Conservation (phyloP, 208 protist species). For the Leishmania turanica region DNA sequence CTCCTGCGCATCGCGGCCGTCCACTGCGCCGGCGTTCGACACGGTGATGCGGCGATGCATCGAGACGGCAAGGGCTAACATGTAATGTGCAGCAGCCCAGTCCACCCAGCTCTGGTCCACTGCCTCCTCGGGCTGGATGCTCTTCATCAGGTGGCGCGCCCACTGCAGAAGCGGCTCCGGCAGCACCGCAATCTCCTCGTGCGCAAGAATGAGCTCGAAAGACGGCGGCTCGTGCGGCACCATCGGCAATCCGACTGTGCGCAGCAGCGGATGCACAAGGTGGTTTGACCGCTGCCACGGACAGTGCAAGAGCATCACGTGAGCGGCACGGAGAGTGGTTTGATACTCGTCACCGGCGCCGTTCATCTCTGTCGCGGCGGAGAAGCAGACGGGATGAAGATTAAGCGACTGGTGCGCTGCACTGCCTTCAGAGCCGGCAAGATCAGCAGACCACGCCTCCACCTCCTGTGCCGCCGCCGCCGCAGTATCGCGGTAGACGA, state of each 20-base stretch:
- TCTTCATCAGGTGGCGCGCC: slow-evolving; percentile 29
- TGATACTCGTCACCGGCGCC: neutral
- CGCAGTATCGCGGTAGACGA: slow-evolving; percentile 26
- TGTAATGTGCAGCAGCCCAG: slow-evolving; percentile 57
- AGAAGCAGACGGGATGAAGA: slow-evolving; percentile 24
- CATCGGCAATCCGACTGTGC: slow-evolving; percentile 20
- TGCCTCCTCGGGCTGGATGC: slow-evolving; percentile 26
- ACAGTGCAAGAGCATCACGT: slow-evolving; percentile 54
- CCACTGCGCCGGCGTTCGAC: slow-evolving; percentile 46
- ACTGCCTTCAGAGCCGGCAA: neutral
- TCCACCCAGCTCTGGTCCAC: slow-evolving; percentile 43
- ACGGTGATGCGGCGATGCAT: slow-evolving; percentile 65
- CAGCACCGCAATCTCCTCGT: slow-evolving; percentile 36
- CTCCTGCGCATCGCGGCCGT: slow-evolving; percentile 45
- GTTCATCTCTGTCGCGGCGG: neutral
- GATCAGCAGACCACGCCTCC: neutral
- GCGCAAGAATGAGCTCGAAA: slow-evolving; percentile 31
- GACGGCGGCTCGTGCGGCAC: slow-evolving; percentile 25
- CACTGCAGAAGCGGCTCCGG: slow-evolving; percentile 33
- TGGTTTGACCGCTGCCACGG: slow-evolving; percentile 46
- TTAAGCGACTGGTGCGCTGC: neutral
- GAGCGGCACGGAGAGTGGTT: slow-evolving; percentile 5
- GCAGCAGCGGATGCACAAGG: slow-evolving; percentile 57
- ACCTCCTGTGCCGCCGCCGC: neutral
- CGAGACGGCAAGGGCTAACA: slow-evolving; percentile 72